Base-by-base conservation (phyloP, 192 early-diverging fungal genomes). In the Coemansia sp. region DNA sequence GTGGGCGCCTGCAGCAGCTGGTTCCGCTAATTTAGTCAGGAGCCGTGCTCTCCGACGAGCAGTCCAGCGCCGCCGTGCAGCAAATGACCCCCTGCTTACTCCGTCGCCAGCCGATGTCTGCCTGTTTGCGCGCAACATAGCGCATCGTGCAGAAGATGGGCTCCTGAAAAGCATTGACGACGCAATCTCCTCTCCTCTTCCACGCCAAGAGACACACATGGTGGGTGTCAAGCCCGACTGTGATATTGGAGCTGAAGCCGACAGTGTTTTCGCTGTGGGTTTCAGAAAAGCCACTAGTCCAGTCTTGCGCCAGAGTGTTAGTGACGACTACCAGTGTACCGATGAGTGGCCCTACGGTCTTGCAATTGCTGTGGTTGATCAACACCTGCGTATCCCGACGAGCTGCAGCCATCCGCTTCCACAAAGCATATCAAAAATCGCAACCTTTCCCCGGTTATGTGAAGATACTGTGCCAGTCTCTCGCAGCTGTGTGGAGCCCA, bases 171-270 rank as follows among this genome's bases (percentile, higher is more conserved):
- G 66, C 60, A 68, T 80, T n/a, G 66, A 56, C 22, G 78, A 80
- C 11, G 78, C 78, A 26, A 74, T 80, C 16, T 46, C 78, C 16
- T 75, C 73, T 6, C 73, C 78, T 12, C 60, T 80, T 16, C 78
- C 78, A 5, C 78, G 73, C 63, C 57, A 60, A 18, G 67, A 68
- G 42, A 67, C 73, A 21, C 73, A 75, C 37, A 75, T 80, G 65
- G 61, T 75, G 22, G 57, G 67, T 8, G 70, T 76, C 1, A 62
- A 56, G 49, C 61, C 78, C 1, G 78, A 80, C 52, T 46, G 56
- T 41, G 78, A 74, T 32, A 59, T 49, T 41, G 69, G 57, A 19
- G 39, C n/a, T 32, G 32, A 32, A 32, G 4, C n/a, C 16, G 32
- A 32, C 15, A 41, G 37, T 18, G 32, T 8, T 6, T 16, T 16